Evolutionary conservation across 768 basidiomycete species (phyloP), one percentile per base, ranked within the genome.

Genomic region (Phylloporus scabripes): DNA sequence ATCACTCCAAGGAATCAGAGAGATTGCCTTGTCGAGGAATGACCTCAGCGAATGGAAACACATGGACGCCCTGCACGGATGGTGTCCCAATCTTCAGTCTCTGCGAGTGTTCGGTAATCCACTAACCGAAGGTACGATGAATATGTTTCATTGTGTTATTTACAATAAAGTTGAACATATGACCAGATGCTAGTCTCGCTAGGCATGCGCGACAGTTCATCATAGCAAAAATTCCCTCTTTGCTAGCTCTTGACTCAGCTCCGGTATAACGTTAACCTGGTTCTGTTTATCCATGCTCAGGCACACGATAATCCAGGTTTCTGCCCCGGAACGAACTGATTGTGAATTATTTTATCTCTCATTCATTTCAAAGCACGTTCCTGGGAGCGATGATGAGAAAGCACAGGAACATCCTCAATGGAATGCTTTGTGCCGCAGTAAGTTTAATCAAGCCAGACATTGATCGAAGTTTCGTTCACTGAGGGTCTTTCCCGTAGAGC

Each of bases 331-430:
- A 63, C 76, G 92, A 34, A 71, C 68, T n/a, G 92, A 94, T 59
- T 80, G 82, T 42, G 92, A 95, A 66, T 62, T 90, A 21, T 87
- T 87, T 62, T 95, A 92, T 67, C 73, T 92, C 42, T 85, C 87
- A 10, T 72, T 75, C 53, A 70, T 90, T 53, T 72, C 73, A 45
- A 76, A 74, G 40, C 64, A 77, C 34, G 74, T 72, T 24, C 68
- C 71, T 34, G 59, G 62, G 10, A 46, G 53, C 33, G 70, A 76
- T 32, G 70, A 76, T 17, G 75, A 74, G 37, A 74, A 74, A 44
- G 51, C 60, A 50, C 61, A 67, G 57, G 65, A 69, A 55, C 82
- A 91, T 60, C 85, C 84, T 28, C 82, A 78, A 46, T 90, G 85
- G 83, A 55, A 60, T 29, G 70, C 70, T 33, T 71, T 93, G 21